These are phyloP conservation scores for Drosera capensis DNA, from an alignment of 148 eudicot genomes.

Conservation along the genomic window DNA sequence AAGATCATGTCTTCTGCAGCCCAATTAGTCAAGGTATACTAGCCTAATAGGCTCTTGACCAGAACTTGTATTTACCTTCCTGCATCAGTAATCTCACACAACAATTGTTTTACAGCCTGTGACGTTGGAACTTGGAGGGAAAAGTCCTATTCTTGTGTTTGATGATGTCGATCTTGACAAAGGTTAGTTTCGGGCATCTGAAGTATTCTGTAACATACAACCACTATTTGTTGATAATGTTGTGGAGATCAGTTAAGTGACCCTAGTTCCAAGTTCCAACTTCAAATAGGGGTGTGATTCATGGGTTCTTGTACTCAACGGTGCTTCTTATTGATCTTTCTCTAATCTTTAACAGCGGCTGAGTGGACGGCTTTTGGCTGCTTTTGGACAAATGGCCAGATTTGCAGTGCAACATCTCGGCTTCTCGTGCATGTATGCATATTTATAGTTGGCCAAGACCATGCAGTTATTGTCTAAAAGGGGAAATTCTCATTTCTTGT, in stretches of 20 bases:
- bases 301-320: not conserved
- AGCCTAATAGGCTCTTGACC: not conserved
- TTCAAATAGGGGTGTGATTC: too few relatives aligned
- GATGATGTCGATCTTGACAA: constrained; percentile 89
- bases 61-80: not conserved
- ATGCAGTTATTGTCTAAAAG: too few relatives aligned
- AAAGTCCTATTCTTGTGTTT: constrained; percentile 92
- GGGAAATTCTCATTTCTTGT: too few relatives aligned
- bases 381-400: constrained; percentile 99
- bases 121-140: constrained; percentile 95
- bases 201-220: too few relatives aligned
- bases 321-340: constrained; percentile 4
- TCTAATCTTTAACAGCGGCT: constrained; percentile 93
- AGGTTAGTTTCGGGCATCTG: constrained; percentile 34
- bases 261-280: too few relatives aligned
- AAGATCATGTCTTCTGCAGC: constrained; percentile 92
- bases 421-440: constrained; percentile 70
- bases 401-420: constrained; percentile 97
- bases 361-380: constrained; percentile 94
- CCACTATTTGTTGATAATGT: too few relatives aligned
- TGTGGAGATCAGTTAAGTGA: too few relatives aligned
- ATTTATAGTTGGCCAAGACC: too few relatives aligned
- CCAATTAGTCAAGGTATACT: constrained; percentile 63
- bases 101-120: constrained; percentile 60
- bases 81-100: constrained; percentile 3